Base-by-base conservation (phyloP, 306 rosid genomes). In the Fragaria vesca region DNA sequence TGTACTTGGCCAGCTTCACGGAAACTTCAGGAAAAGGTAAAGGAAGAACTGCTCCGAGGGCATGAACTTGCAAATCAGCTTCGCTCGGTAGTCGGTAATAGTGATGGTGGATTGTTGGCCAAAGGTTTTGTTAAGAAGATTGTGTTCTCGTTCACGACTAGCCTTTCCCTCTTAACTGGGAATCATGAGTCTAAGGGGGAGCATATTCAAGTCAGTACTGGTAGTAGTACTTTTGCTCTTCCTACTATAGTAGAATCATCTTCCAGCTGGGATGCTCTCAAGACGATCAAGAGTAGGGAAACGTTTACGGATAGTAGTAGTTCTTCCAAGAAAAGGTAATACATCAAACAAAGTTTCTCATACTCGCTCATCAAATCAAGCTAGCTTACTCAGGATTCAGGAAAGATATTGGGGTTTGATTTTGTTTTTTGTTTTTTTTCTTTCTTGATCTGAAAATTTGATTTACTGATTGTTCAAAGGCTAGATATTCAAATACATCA, bases 281-380 rank as follows among this genome's bases (percentile, higher is more conserved):
- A 84, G 76, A 84, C 85, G 80, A 80, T 76, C 51, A 81, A 76
- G 85, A 86, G 66, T 26, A 71, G 71, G 28, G 28, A 60, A 4
- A 52, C 30, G 15, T 6, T 17, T 26, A 84, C 78, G 69, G 85
- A 87, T 62, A 54, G 84, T 43, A 84, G 90, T 54, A 90, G 89
- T 0, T 76, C 81, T 26, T 81, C 88, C 80, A 91, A 87, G 78
- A 85, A 91, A 85, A 90, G 97, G 97, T 86, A 84, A 24, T 6
- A 28, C 0, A 12, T 4, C 9, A 20, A 16, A 55, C 28, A 55
- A 20, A 16, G n/a, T 55, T 20, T 55, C 1, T 16, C 28, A 20
- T 52, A 12, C 16, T 1, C 17, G 1, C 18, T 5, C 55, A 16
- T 50, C 8, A 8, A 57, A n/a, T 28, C 5, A 13, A 28, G 28